phyloP scores from a whole-genome alignment of 441 rosid genomes.

The Brassica hybrid region DNA sequence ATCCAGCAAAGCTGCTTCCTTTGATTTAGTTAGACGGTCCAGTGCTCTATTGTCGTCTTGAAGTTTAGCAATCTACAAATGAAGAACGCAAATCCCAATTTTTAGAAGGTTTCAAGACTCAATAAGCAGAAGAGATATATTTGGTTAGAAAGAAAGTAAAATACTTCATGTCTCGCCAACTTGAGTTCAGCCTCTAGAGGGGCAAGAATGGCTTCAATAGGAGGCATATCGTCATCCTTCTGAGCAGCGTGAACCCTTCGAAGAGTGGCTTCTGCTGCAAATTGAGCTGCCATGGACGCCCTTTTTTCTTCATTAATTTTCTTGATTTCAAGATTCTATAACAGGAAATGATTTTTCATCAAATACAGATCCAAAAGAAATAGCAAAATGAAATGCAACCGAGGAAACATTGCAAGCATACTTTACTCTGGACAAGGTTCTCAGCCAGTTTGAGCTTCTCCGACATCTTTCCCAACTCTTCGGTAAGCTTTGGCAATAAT shows the following conservation, averaged over 20 bases:
- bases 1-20: conserved; percentile 94
- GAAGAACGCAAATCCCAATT: conserved; percentile 24
- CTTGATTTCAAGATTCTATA: conserved; percentile 90
- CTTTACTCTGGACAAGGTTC: conserved; percentile 69
- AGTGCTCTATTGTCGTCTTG: conserved; percentile 96
- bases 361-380: background rate
- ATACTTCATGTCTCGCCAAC: conserved; percentile 85
- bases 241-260: conserved; percentile 98
- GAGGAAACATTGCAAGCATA: conserved; percentile 39
- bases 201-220: conserved; percentile 95
- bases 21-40: conserved; percentile 94
- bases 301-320: conserved; percentile 92
- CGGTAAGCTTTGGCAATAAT: conserved; percentile 64
- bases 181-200: conserved; percentile 97
- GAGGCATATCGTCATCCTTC: conserved; percentile 99
- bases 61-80: conserved; percentile 79
- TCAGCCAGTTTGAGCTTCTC: conserved; percentile 41
- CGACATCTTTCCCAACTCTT: conserved; percentile 47
- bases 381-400: background rate
- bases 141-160: conserved; percentile 9
- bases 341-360: conserved; percentile 17
- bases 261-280: conserved; percentile 98
- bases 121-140: background rate
- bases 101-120: background rate
- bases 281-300: conserved; percentile 97